phyloP scores from a whole-genome alignment of 805 yeast species.

The Millerozyma miso region DNA sequence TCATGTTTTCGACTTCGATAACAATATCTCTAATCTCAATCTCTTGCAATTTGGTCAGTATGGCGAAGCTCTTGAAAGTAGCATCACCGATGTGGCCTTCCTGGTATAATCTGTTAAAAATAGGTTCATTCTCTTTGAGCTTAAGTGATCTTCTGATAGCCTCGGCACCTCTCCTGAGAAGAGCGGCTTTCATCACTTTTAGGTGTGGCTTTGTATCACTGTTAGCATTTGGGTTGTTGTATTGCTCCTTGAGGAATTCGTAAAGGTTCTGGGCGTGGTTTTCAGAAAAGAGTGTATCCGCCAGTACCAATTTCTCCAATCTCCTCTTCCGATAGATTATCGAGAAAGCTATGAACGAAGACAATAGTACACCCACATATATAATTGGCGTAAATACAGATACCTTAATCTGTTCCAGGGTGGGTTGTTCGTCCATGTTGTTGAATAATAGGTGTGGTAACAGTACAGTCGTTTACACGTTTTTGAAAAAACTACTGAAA shows the following conservation, averaged over 20 bases:
- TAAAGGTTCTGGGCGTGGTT: conserved; percentile 66
- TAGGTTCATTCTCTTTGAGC: conserved; percentile 72
- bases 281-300: conserved; percentile 70
- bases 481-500: background rate
- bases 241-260: conserved; percentile 48
- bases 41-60: conserved; percentile 75
- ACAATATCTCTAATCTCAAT: conserved; percentile 75
- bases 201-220: conserved; percentile 61
- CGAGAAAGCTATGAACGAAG: conserved; percentile 67
- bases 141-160: conserved; percentile 79
- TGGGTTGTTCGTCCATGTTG: conserved; percentile 16
- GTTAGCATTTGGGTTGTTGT: conserved; percentile 33
- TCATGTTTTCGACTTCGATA: conserved; percentile 65
- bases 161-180: conserved; percentile 69
- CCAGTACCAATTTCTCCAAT: conserved; percentile 47
- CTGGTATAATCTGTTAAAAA: conserved; percentile 69
- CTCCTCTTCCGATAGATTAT: conserved; percentile 60
- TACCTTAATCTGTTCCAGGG: conserved; percentile 23
- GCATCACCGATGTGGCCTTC: conserved; percentile 92
- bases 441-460: background rate
- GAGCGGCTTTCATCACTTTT: conserved; percentile 62
- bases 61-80: conserved; percentile 70
- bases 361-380: conserved; percentile 64
- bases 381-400: conserved; percentile 62
- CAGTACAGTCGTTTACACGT: background rate